Conservation (phyloP, 768 basidiomycete species). For the Trametopsis cervina region DNA sequence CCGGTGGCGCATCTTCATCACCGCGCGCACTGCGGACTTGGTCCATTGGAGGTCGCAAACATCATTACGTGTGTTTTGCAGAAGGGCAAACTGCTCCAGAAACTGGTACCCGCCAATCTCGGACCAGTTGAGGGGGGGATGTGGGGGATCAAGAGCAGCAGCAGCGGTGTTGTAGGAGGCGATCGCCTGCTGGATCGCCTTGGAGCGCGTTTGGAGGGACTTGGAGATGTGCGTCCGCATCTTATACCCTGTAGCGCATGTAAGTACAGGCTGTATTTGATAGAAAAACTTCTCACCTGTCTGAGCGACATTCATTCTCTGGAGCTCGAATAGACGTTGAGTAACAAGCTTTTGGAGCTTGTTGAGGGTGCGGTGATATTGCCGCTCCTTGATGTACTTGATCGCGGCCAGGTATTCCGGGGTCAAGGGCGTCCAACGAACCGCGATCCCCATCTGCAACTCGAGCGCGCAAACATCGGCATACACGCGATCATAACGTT, state of each 20-base stretch:
- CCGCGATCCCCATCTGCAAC: conserved; percentile 18
- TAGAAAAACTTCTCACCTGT: conserved; percentile 23
- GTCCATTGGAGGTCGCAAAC: conserved; percentile 23
- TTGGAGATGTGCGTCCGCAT: conserved; percentile 25
- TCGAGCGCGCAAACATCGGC: conserved; percentile 12
- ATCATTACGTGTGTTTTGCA: conserved; percentile 19
- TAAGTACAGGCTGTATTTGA: background rate
- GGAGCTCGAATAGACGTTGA: conserved; percentile 31
- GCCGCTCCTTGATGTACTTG: conserved; percentile 13
- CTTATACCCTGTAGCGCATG: conserved; percentile 19
- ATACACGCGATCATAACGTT: conserved; percentile 12
- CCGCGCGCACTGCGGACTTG: conserved; percentile 16
- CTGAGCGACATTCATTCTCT: conserved; percentile 27
- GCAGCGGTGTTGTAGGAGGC: conserved; percentile 24
- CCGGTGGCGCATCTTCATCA: conserved; percentile 14
- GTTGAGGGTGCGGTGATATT: conserved; percentile 25
- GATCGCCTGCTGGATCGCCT: conserved; percentile 21
- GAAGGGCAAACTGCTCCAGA: conserved; percentile 24
- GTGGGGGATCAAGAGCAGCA: conserved; percentile 14
- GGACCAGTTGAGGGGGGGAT: conserved; percentile 17
- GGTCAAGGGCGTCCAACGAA: conserved; percentile 21
- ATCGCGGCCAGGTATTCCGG: conserved; percentile 19
- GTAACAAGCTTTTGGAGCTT: conserved; percentile 28
- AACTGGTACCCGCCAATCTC: conserved; percentile 22
- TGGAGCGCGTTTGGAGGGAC: conserved; percentile 19